Base-by-base conservation (phyloP, 306 rosid species). In the Fragaria iinumae region DNA sequence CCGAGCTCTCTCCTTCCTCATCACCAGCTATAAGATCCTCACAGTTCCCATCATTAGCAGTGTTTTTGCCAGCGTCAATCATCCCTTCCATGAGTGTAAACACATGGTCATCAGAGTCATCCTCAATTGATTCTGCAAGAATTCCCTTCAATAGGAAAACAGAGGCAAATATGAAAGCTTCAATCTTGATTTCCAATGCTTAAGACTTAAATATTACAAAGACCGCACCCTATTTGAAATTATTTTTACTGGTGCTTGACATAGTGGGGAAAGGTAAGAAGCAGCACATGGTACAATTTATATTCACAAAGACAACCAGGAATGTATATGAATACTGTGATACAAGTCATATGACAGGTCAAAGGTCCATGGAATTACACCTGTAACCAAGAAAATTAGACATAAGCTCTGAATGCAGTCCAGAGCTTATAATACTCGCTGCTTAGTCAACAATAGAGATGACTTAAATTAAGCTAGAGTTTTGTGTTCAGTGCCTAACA, bases 1-100 rank as follows among this genome's bases (percentile, higher is more conserved):
- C 87, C 9, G 96, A 88, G 71, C 84, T 85, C 71, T 89, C 98
- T 80, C 91, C 97, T 80, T 95, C 97, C 57, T 95, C 99, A 39
- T 92, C 99, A 13, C 89, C 98, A 62, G 84, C 91, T 77, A 84
- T 75, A 77, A 90, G 92, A 56, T 95, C 98, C 80, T 86, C 91
- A 25, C 84, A 72, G 81, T 71, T 77, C 71, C 89, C 91, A 81
- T 81, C 77, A 44, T 72, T 80, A 21, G 82, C 91, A 76, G 85
- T 90, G 56, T 82, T 92, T 85, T 86, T 94, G 79, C 82, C 77
- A 21, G 88, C 43, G 73, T 92, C 98, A 69, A 67, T 81, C 87
- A 84, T 78, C 73, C 84, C 85, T 87, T 95, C 97, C 84, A 83
- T 36, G 12, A 89, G 86, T 48, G 90, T 86, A 80, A 85, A 89